Conservation (phyloP, 192 early-diverging fungal species). For the Blastocladiella britannica region DNA sequence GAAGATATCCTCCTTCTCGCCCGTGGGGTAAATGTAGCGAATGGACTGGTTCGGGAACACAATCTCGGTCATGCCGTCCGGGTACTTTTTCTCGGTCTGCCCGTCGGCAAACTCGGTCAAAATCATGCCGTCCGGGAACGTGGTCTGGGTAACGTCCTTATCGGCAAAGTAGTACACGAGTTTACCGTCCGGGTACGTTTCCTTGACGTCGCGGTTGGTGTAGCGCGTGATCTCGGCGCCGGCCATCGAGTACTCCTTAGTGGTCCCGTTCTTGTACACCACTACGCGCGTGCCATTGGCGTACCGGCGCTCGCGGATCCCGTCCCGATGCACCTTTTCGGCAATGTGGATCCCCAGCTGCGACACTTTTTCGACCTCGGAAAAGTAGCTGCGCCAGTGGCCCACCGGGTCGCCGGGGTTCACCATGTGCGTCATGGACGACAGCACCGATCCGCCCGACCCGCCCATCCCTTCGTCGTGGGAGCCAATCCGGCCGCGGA, state of each 20-base stretch:
- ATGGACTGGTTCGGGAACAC: conserved; percentile 3
- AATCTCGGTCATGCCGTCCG: conserved; percentile 3
- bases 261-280: conserved; percentile 3
- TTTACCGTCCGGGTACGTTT: background rate
- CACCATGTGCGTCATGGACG: background rate
- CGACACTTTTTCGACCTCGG: background rate
- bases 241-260: conserved; percentile 1
- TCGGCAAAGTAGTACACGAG: conserved; percentile 1
- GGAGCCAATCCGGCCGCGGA: no score
- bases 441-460: background rate
- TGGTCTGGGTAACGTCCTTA: background rate
- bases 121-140: conserved; percentile 3
- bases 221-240: conserved; percentile 1
- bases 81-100: conserved; percentile 4
- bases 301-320: conserved; percentile 2
- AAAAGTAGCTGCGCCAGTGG: background rate
- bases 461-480: no score
- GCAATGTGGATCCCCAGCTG: background rate
- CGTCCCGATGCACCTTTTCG: conserved; percentile 1
- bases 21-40: conserved; percentile 1
- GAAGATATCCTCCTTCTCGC: conserved; percentile 1
- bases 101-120: conserved; percentile 4
- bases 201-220: conserved; percentile 4
- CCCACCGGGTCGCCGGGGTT: background rate
- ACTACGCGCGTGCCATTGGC: conserved; percentile 2